Conservation (phyloP, 345 rosid species). For the Ceriops tagal region DNA sequence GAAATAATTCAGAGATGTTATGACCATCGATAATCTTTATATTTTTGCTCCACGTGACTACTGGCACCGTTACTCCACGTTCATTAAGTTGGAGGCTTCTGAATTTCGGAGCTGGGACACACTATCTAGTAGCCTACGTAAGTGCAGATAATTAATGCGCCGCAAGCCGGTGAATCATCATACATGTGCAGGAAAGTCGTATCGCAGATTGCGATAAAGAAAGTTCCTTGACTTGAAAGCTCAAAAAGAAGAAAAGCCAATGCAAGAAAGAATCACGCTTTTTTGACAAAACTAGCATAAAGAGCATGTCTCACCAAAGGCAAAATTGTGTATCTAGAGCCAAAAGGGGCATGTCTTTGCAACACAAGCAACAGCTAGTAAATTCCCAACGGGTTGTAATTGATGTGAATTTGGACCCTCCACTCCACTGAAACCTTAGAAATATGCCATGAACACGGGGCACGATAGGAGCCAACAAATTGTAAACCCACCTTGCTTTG, state of each 20-base stretch:
- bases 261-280: neutral
- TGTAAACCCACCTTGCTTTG: slow-evolving; percentile 11
- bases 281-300: slow-evolving; percentile 21
- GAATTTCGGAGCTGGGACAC: too few species aligned
- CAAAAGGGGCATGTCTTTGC: slow-evolving; percentile 24
- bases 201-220: slow-evolving; percentile 1
- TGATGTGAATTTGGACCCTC: slow-evolving; percentile 33
- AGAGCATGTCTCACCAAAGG: slow-evolving; percentile 6
- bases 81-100: too few species aligned
- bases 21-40: too few species aligned
- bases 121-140: neutral
- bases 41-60: too few species aligned
- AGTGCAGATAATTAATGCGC: neutral
- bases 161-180: neutral
- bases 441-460: slow-evolving; percentile 21
- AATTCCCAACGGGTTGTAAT: slow-evolving; percentile 29
- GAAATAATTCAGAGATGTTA: too few species aligned
- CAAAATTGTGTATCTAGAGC: slow-evolving; percentile 7
- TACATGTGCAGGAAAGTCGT: neutral
- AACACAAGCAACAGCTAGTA: slow-evolving; percentile 23
- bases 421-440: slow-evolving; percentile 4
- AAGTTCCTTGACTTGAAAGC: slow-evolving; percentile 18
- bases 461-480: slow-evolving; percentile 23
- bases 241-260: slow-evolving; percentile 3
- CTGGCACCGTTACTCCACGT: too few species aligned